Conservation (phyloP, 164 flowering plant species). For the Vitis rotundifolia region DNA sequence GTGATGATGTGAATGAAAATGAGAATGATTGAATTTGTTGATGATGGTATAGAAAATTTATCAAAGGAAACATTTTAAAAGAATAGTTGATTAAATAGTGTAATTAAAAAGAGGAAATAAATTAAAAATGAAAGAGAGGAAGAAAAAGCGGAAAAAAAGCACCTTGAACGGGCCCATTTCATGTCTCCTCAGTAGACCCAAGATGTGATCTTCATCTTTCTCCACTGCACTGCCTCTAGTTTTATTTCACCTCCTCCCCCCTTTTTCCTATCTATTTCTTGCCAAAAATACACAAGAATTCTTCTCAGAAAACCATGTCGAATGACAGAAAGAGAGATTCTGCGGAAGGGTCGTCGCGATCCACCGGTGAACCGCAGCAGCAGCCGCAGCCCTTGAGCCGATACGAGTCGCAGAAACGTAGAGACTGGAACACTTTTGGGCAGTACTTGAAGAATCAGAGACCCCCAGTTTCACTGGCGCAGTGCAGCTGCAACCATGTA, state of each 20-base stretch:
- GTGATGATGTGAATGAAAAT: slow-evolving; percentile 8
- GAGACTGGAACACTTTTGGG: slow-evolving; percentile 70
- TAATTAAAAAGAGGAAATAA: slow-evolving; percentile 14
- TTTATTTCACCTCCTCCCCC: slow-evolving; percentile 21
- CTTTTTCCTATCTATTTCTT: slow-evolving; percentile 17
- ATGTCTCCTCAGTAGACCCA: slow-evolving; percentile 48
- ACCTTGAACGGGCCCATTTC: slow-evolving; percentile 48
- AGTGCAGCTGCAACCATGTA: slow-evolving; percentile 50
- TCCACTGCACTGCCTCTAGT: slow-evolving; percentile 25
- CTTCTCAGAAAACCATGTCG: slow-evolving; percentile 24
- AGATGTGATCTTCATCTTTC: slow-evolving; percentile 48
- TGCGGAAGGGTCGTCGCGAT: slow-evolving; percentile 25
- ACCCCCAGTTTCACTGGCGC: slow-evolving; percentile 44
- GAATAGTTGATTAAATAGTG: slow-evolving; percentile 20
- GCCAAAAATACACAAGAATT: slow-evolving; percentile 19
- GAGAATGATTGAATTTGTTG: slow-evolving; percentile 15
- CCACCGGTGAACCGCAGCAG: slow-evolving; percentile 12
- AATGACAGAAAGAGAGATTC: slow-evolving; percentile 8
- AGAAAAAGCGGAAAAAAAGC: slow-evolving; percentile 45
- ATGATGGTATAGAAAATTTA: slow-evolving; percentile 7
- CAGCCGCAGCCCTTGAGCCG: slow-evolving; percentile 41
- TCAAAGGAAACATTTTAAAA: slow-evolving; percentile 1
- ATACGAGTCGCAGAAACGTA: slow-evolving; percentile 56
- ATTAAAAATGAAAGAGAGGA: slow-evolving; percentile 16
- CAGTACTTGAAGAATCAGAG: slow-evolving; percentile 55